Evolutionary conservation across 257 asterid species (phyloP), one percentile per base, ranked within the genome.

Genomic region (Solanum medicagineum): DNA sequence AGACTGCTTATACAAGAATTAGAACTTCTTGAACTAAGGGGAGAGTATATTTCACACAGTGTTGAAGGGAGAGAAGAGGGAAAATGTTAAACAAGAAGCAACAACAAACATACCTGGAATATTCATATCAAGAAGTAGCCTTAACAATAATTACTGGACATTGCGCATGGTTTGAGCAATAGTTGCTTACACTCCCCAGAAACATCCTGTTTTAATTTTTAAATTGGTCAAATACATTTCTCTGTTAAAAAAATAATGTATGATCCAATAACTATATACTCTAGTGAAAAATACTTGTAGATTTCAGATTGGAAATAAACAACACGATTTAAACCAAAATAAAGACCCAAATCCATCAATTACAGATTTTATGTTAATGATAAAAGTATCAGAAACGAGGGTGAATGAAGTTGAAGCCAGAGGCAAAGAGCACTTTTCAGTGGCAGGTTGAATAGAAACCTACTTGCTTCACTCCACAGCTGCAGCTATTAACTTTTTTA

Each of bases 121-220:
- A 20, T 42, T 24, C 3, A 47, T 2, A 10, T 83, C 51, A 85
- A 74, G 45, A 44, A 36, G 63, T 59, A 32, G 11, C 87, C 84
- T 90, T 90, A 62, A 90, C 91, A 79, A 90, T 90, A 87, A 90
- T 83, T 71, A 90, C 90, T 32, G 93, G 93, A 87, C 93, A 90
- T 77, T 85, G 87, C 29, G 93, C 93, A 73, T 73, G 89, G 84
- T 90, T 90, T 83, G 89, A 80, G 87, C 91, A 90, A 73, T 90
- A 90, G 77, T 89, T 89, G 86, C 93, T 89, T 26, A 90, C 93
- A 86, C 93, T 90, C 86, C 93, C 93, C 88, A 90, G 71, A 87
- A 90, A 90, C 93, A 90, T 90, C 91, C 93, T 90, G 89, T 63
- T 74, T 32, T 15, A 57, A 57, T 84, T 44, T 68, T n/a, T 29